Percentiles rank a stretch among this genome's conserved stretches.
Conservation (phyloP, 148 eudicot genomes). For the Limonium bicolor region DNA sequence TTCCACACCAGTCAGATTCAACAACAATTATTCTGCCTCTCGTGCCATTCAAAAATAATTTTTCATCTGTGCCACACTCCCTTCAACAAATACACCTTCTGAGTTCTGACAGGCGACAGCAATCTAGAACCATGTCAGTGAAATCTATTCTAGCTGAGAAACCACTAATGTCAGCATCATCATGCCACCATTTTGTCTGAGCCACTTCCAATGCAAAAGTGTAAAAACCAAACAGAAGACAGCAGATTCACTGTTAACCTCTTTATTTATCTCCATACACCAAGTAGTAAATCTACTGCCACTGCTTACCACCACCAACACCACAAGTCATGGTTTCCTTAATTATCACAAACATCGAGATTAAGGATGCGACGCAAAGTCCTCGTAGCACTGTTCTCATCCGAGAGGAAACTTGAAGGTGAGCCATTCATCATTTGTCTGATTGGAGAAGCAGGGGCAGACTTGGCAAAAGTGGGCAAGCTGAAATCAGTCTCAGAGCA, state of each 20-base stretch:
- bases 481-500: slow-evolving; percentile 18
- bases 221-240: too few species aligned
- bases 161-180: too few species aligned
- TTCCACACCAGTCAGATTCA: too few species aligned
- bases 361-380: slow-evolving; percentile 68
- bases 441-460: slow-evolving; percentile 58
- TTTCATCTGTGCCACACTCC: slow-evolving; percentile 1
- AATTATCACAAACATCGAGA: slow-evolving; percentile 36
- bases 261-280: too few species aligned
- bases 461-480: slow-evolving; percentile 26
- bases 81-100: not conserved
- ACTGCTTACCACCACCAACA: slow-evolving; percentile 13
- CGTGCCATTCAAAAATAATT: not conserved
- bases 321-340: slow-evolving; percentile 17
- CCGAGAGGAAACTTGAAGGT: slow-evolving; percentile 11
- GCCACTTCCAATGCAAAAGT: too few species aligned
- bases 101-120: too few species aligned
- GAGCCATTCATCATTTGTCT: slow-evolving; percentile 20
- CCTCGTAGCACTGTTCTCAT: slow-evolving; percentile 40
- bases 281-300: slow-evolving; percentile 2
- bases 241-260: too few species aligned
- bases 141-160: not conserved
- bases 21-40: not conserved
- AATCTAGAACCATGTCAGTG: not conserved
- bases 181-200: slow-evolving; percentile 5